Base-by-base conservation (phyloP, 139 green algal species). In the Chlamydomonas eustigma region DNA sequence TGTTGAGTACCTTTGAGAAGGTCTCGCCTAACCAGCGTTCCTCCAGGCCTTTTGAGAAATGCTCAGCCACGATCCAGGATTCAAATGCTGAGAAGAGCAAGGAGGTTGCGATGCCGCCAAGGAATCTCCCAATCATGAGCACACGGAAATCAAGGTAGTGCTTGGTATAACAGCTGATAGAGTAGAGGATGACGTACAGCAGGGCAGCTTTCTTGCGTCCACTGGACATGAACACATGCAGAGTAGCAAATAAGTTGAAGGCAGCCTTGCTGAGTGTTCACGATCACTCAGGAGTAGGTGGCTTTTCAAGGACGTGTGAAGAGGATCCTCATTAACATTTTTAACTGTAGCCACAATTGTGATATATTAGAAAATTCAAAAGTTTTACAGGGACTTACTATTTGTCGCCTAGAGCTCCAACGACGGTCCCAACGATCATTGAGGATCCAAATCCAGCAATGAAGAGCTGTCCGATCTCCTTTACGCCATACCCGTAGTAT, bases 21-120 rank as follows among this genome's bases (percentile, higher is more conserved):
- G 84, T 95, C 70, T 85, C 79, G 1, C 89, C 93, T 39, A 98
- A 82, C 90, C 92, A 97, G 30, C 89, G 82, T 30, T 85, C 72
- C 1, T 94, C 88, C 77, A 91, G 97, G 37, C 90, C 90, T 2
- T 89, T 78, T 73, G 83, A 71, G 72, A 92, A 92, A 84, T 98
- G 94, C 82, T 97, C 93, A 4, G 89, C 88, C 5, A 98, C 93
- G 28, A 97, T 81, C 94, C 95, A 99, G 0, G 91, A 94, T 85
- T 99, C 95, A 74, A 99, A 99, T 22, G 93, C 92, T 4, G 88
- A 95, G 86, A 97, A 99, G 36, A 99, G 91, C 35, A 99, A 89
- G 3, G 88, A 96, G n/a, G 95, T 99, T 33, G 95, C 90, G 22
- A 99, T 90, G 58, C 95, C 95, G 25, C 95, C 97, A 51, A 99